Percentiles rank a stretch among this genome's conserved stretches.
Evolutionary conservation across 1,284 basidiomycete genomes (phyloP).

Genomic region (Wallemia hederae): DNA sequence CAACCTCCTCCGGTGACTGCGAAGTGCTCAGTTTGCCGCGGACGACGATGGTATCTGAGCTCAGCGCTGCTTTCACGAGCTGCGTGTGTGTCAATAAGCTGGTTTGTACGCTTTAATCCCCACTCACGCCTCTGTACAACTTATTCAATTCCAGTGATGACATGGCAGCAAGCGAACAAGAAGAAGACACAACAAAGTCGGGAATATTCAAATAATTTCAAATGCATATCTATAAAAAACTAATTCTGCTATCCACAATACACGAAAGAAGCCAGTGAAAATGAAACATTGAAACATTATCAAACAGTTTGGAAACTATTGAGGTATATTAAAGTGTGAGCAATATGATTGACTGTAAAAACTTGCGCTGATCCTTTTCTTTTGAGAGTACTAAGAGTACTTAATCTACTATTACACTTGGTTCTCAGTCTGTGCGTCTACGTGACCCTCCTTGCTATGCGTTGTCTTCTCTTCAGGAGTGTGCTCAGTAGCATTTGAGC

Average conservation of each 20-base stretch:
- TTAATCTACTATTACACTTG: too few species aligned
- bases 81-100: too few species aligned
- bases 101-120: too few species aligned
- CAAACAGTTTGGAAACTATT: neutral
- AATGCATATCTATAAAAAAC: neutral
- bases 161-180: neutral
- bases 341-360: too few species aligned
- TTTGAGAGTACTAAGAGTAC: neutral
- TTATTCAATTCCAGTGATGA: too few species aligned
- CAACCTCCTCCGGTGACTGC: conserved; percentile 56
- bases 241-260: neutral
- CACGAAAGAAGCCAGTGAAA: too few species aligned
- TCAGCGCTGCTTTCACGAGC: neutral
- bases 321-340: too few species aligned
- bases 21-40: conserved; percentile 44
- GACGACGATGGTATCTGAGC: conserved; percentile 41
- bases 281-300: neutral
- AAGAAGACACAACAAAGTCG: neutral
- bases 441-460: neutral
- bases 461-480: neutral
- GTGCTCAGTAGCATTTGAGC: neutral
- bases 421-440: neutral
- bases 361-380: neutral
- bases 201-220: neutral
- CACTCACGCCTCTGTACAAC: neutral